These are phyloP conservation scores for Ogataea parapolymorpha DNA, from an alignment of 805 yeast genomes.

Conservation along the genomic window DNA sequence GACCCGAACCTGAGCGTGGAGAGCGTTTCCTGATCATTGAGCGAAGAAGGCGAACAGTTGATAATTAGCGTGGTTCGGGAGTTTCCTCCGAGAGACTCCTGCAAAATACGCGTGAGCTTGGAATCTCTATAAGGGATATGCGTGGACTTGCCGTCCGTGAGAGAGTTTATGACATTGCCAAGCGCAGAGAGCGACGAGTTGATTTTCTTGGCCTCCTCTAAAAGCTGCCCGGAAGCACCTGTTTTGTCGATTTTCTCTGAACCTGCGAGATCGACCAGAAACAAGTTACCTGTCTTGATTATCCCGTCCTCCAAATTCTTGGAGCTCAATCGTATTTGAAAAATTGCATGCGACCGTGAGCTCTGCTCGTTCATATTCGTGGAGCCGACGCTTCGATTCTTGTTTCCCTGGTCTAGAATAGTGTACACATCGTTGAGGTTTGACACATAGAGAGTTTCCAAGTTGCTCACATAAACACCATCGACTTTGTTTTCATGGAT, in stretches of 20 bases:
- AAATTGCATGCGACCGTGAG: slow-evolving; percentile 78
- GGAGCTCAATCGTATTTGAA: slow-evolving; percentile 66
- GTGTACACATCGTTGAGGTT: slow-evolving; percentile 55
- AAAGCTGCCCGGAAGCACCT: slow-evolving; percentile 69
- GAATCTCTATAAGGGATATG: slow-evolving; percentile 79
- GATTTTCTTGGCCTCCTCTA: slow-evolving; percentile 83
- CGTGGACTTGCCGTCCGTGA: slow-evolving; percentile 63
- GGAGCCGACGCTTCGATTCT: slow-evolving; percentile 51
- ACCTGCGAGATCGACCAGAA: slow-evolving; percentile 83
- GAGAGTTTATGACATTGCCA: slow-evolving; percentile 76
- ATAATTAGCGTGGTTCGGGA: slow-evolving; percentile 71
- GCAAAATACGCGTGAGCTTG: slow-evolving; percentile 71
- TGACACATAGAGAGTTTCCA: slow-evolving; percentile 59
- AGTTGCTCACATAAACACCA: slow-evolving; percentile 71
- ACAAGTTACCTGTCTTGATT: slow-evolving; percentile 59
- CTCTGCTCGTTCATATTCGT: slow-evolving; percentile 73
- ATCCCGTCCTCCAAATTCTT: slow-evolving; percentile 52
- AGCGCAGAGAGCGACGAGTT: slow-evolving; percentile 74
- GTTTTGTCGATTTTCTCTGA: slow-evolving; percentile 77
- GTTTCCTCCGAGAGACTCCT: slow-evolving; percentile 80
- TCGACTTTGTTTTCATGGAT: slow-evolving; percentile 63
- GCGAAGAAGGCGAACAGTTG: slow-evolving; percentile 63
- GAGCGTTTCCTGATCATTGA: slow-evolving; percentile 60
- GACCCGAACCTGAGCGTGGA: slow-evolving; percentile 73
- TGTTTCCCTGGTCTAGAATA: slow-evolving; percentile 57